Base-by-base conservation (phyloP, 805 yeast genomes). In the Kuraishia floccosa region DNA sequence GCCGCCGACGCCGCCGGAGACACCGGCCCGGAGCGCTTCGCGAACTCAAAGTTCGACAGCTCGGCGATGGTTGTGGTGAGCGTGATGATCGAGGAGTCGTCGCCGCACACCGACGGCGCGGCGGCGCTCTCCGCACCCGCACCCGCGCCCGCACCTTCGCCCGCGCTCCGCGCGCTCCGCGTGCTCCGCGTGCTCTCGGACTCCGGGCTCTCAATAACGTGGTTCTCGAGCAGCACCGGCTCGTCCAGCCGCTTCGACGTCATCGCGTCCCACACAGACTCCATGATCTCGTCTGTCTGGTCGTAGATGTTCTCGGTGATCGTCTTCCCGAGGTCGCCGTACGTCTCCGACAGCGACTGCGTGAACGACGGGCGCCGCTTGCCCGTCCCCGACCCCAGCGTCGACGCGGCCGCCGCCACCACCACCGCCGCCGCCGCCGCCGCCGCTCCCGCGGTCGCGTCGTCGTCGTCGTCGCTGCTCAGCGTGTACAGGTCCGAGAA, bases 221-320 rank as follows among this genome's bases (percentile, higher is more conserved):
- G 15, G 5, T 28, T 13, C 21, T 30, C 32, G 22, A 30, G 24
- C 18, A 30, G 23, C 18, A 21, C 19, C 4, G 32, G 32, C 16
- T 30, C 32, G 12, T 19, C 32, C 21, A 18, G 14, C 11, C 20
- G 18, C 9, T 26, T 25, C 8, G 30, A 58, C 5, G 68, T 60
- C 50, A 74, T 64, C 1, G 80, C 81, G 35, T 63, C 72, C 46
- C 68, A 73, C 11, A 74, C 64, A 12, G 78, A 68, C 37, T 78
- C 85, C 39, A 81, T 67, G 33, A 79, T 64, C 17, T 56, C 65
- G 37, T 78, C 86, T 11, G 78, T 72, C 35, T 69, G 74, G 39
- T 75, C 82, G 19, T 65, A 67, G 15, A 77, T 51, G 12, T 64
- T 59, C 24, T 54, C 56, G 35, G 63, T 68, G 16, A 63, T 40